Evolutionary conservation across 2,329 filamentous ascomycete species (phyloP), one percentile per base, ranked within the genome.

Genomic region (Sordariomycetes sp.): DNA sequence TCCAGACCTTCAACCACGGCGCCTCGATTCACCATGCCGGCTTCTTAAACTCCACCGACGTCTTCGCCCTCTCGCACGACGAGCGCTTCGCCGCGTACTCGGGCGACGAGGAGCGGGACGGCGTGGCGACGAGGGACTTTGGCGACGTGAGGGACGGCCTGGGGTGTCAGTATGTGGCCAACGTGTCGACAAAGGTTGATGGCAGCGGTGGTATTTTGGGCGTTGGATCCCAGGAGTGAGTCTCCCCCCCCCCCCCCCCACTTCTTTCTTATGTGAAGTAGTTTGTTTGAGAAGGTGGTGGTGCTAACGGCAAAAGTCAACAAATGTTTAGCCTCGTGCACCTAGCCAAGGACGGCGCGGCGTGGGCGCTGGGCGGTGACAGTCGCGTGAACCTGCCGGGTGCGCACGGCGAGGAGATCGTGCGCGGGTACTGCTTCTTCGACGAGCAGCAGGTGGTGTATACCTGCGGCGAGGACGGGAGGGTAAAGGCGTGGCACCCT

Each of bases 1-100:
- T 87, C 59, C 86, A 90, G 69, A 87, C 89, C 13, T 84, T 91
- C 67, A 92, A 92, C 68, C 86, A 89, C 65, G 78, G 81, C 42
- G 81, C 84, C 36, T 89, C 87, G 0, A 80, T 92, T 61, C 87
- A 90, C 67, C 85, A 82, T 62, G 84, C 87, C 15, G 85, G 83
- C 5, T 91, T 90, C 70, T 73, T 92, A 57, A 81, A 75, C 57
- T 69, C 74, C 17, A 78, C 77, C 5, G 79, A 86, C 64, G 79
- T 90, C 35, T 89, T 83, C 61, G 86, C 86, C 3, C 71, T 91
- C 10, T 89, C 86, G 1, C 87, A 90, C 59, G 89, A 92, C 66
- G 89, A 94, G 72, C 84, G 82, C 59, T 80, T 90, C 61, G 84
- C 86, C 20, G 77, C 90, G 58, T 90, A 90, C 66, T 80, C 85